Percentiles rank a stretch among this genome's conserved stretches.
phyloP scores from a whole-genome alignment of 2,329 filamentous ascomycete species.

The Pseudogymnoascus sp. region DNA sequence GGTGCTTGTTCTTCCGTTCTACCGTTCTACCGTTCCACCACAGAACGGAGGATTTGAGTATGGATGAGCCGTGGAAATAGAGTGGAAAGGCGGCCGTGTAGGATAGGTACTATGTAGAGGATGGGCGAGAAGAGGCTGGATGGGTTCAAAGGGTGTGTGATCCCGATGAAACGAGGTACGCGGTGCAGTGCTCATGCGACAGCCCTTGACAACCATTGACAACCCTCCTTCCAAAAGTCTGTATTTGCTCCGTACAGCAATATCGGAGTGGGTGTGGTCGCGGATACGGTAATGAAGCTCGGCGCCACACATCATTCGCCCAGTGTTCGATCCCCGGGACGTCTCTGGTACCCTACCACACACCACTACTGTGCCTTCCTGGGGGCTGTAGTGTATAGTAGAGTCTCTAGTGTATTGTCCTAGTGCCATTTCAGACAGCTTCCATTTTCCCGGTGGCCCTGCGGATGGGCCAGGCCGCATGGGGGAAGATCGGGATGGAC shows the following conservation, averaged over 20 bases:
- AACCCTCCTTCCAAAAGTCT: background rate
- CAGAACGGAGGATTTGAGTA: background rate
- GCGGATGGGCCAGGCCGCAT: conserved; percentile 3
- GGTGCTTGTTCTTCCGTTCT: background rate
- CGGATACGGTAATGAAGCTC: background rate
- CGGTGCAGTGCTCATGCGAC: background rate
- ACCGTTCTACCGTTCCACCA: background rate
- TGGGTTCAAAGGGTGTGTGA: background rate
- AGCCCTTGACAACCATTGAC: background rate
- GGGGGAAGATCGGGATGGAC: background rate
- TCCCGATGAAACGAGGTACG: background rate
- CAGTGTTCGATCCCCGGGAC: background rate
- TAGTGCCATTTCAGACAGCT: background rate
- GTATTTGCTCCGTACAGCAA: background rate
- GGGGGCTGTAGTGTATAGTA: background rate
- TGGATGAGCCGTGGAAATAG: too few relatives aligned
- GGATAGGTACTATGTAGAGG: background rate
- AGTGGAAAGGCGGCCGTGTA: background rate
- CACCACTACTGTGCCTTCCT: background rate
- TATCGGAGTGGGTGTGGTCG: background rate
- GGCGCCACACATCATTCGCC: background rate
- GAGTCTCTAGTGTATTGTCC: background rate
- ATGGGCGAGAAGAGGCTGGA: background rate
- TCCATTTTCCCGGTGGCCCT: conserved; percentile 6
- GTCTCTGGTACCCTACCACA: background rate